A percentile compares a stretch with the other conserved stretches of the same genome.
These are phyloP conservation scores for Populus simonii DNA, from an alignment of 345 rosid genomes.

Conservation along the genomic window DNA sequence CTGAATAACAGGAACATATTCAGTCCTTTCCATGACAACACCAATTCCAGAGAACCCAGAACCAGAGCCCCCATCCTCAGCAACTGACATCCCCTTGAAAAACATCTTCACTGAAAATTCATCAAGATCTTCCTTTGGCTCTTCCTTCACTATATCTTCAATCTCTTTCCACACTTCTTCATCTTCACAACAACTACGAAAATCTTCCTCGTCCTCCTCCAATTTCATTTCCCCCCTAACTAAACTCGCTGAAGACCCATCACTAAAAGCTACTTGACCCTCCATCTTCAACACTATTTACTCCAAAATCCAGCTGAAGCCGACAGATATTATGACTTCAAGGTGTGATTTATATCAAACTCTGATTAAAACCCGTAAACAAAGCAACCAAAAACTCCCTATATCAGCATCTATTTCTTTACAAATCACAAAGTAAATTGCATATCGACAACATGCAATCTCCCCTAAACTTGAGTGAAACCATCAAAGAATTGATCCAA, in stretches of 20 bases:
- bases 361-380: conserved; percentile 13
- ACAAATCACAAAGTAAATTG: not conserved
- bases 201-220: not conserved
- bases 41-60: conserved; percentile 81
- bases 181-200: conserved; percentile 37
- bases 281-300: conserved; percentile 45
- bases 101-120: conserved; percentile 81
- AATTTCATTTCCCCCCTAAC: conserved; percentile 46
- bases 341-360: conserved; percentile 27
- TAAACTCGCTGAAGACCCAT: conserved; percentile 33
- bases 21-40: conserved; percentile 72
- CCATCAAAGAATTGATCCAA: conserved; percentile 11
- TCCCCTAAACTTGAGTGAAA: conserved; percentile 8
- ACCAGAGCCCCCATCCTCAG: conserved; percentile 47
- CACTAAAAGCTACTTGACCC: conserved; percentile 32
- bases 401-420: conserved; percentile 7
- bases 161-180: conserved; percentile 79
- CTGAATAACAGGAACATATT: conserved; percentile 50
- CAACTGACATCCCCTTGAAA: conserved; percentile 75
- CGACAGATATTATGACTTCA: conserved; percentile 8
- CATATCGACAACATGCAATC: not conserved
- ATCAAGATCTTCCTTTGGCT: conserved; percentile 42
- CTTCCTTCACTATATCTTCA: conserved; percentile 52
- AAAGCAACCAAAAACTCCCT: conserved; percentile 25
- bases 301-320: not conserved